Conservation (phyloP, 2,329 filamentous ascomycete genomes). For the Sclerotinia nivalis region DNA sequence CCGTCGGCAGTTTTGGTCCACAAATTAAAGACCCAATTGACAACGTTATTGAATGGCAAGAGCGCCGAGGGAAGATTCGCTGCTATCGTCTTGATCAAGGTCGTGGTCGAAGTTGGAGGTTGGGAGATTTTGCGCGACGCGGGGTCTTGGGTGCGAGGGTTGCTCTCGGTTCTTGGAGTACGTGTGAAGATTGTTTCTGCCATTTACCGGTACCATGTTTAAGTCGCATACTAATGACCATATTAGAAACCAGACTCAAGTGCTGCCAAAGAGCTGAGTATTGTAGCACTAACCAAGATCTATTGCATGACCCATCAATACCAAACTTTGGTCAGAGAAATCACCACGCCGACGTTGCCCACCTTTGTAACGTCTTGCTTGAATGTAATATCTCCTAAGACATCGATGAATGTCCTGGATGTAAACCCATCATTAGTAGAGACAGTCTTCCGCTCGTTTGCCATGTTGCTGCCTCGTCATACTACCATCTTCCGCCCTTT, state of each 20-base stretch:
- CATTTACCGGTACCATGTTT: slow-evolving; percentile 23
- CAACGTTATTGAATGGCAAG: slow-evolving; percentile 75
- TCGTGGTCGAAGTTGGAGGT: slow-evolving; percentile 77
- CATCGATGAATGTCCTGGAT: slow-evolving; percentile 44
- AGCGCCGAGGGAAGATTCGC: slow-evolving; percentile 74
- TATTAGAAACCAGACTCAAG: slow-evolving; percentile 72
- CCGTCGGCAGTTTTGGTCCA: slow-evolving; percentile 73
- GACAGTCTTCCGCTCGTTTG: slow-evolving; percentile 69
- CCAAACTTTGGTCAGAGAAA: slow-evolving; percentile 80
- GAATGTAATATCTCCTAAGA: slow-evolving; percentile 56
- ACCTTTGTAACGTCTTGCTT: slow-evolving; percentile 51
- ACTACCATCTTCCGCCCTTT: slow-evolving; percentile 81
- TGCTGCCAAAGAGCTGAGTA: slow-evolving; percentile 72
- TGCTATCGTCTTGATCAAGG: slow-evolving; percentile 77
- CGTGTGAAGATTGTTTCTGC: slow-evolving; percentile 21
- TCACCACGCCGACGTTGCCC: slow-evolving; percentile 45
- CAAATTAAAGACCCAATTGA: slow-evolving; percentile 77
- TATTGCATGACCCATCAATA: slow-evolving; percentile 81
- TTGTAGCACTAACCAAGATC: slow-evolving; percentile 79
- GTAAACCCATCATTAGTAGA: slow-evolving; percentile 57
- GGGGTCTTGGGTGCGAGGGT: slow-evolving; percentile 73
- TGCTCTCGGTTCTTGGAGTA: slow-evolving; percentile 74
- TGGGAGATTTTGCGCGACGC: slow-evolving; percentile 76
- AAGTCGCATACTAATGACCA: slow-evolving; percentile 2
- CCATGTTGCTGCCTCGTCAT: slow-evolving; percentile 73